A percentile compares a stretch with the other conserved stretches of the same genome.
Conservation (phyloP, 108 stramenopile genomes). For the Skeletonema menzelii region DNA sequence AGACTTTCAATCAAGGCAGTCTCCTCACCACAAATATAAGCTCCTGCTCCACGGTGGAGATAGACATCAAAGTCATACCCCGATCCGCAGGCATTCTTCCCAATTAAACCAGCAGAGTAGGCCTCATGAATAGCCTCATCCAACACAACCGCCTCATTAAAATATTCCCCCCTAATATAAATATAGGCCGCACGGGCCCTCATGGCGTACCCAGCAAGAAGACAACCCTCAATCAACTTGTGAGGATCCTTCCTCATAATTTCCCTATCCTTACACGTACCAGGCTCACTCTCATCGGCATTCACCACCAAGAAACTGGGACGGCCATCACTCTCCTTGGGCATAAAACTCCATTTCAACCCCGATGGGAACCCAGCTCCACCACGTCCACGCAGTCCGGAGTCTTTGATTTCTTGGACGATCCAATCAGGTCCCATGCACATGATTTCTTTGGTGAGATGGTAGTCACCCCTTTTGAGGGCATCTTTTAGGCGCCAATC, state of each 20-base stretch:
- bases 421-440: slow-evolving; percentile 99
- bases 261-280: slow-evolving; percentile 99
- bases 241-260: slow-evolving; percentile 99
- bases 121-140: slow-evolving; percentile 99
- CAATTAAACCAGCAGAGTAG: slow-evolving; percentile 92
- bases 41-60: slow-evolving; percentile 99
- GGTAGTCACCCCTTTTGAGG: slow-evolving; percentile 91
- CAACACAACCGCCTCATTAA: slow-evolving; percentile 98
- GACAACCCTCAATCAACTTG: slow-evolving; percentile 98
- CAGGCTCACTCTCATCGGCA: slow-evolving; percentile 99
- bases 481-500: slow-evolving; percentile 98
- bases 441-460: slow-evolving; percentile 98
- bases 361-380: slow-evolving; percentile 99
- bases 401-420: slow-evolving; percentile 99
- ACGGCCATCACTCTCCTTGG: slow-evolving; percentile 98
- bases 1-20: slow-evolving; percentile 98
- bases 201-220: slow-evolving; percentile 99
- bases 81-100: slow-evolving; percentile 96
- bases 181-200: slow-evolving; percentile 99
- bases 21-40: slow-evolving; percentile 99
- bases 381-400: slow-evolving; percentile 97
- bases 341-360: slow-evolving; percentile 99
- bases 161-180: slow-evolving; percentile 99
- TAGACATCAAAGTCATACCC: slow-evolving; percentile 99
- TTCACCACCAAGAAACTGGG: slow-evolving; percentile 99